phyloP scores from a whole-genome alignment of 257 asterid species.

The Solanum sitiens region DNA sequence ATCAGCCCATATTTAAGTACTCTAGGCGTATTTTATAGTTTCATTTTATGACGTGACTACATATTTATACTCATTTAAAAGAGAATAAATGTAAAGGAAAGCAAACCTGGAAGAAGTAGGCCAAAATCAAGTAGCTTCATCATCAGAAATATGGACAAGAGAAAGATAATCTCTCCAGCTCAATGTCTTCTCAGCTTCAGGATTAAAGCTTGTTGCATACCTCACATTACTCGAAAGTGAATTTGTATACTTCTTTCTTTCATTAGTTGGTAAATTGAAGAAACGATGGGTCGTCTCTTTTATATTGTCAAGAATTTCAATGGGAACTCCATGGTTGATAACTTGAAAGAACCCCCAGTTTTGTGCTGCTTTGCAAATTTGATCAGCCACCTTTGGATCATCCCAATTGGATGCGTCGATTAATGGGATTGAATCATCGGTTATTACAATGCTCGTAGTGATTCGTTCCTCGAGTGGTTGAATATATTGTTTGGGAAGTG shows the following conservation, averaged over 20 bases:
- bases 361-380: conserved; percentile 14
- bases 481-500: conserved; percentile 14
- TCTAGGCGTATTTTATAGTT: too few species aligned
- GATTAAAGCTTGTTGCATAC: conserved; percentile 22
- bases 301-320: conserved; percentile 10
- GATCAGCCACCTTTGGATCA: conserved; percentile 6
- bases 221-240: conserved; percentile 6
- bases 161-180: conserved; percentile 28
- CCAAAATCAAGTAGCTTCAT: conserved; percentile 20
- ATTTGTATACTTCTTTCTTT: conserved; percentile 6
- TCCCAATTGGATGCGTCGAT: conserved; percentile 14
- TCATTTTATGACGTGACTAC: too few species aligned
- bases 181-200: conserved; percentile 17
- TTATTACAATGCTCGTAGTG: not conserved
- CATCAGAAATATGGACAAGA: conserved; percentile 12
- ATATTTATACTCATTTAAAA: too few species aligned
- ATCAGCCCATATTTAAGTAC: too few species aligned
- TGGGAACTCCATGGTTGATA: conserved; percentile 17
- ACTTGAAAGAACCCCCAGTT: conserved; percentile 21
- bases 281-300: conserved; percentile 13
- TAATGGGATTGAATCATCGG: conserved; percentile 7
- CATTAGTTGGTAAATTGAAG: conserved; percentile 11
- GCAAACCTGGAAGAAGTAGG: conserved; percentile 13
- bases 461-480: conserved; percentile 14
- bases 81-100: too few species aligned